These are phyloP conservation scores for Populus trichocarpa DNA, from an alignment of 441 rosid species.

Conservation along the genomic window DNA sequence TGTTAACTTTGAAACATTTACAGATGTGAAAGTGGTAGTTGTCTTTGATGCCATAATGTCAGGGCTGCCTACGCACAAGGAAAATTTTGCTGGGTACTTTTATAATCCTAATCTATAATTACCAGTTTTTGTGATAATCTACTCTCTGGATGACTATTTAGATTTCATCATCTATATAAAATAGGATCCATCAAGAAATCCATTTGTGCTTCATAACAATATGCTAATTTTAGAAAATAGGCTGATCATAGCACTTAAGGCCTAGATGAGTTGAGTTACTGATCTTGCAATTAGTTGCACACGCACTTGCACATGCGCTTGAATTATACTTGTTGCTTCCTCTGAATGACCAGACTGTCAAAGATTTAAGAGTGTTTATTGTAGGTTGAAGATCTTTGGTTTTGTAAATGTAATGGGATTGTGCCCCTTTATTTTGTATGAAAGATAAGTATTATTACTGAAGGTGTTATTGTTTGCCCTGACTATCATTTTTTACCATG, in stretches of 20 bases:
- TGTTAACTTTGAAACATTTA: conserved; percentile 18
- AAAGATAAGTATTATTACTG: not conserved
- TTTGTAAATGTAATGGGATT: not conserved
- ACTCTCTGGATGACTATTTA: not conserved
- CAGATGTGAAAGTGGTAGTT: conserved; percentile 91
- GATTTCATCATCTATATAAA: not conserved
- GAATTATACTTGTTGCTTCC: not conserved
- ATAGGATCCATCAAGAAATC: not conserved
- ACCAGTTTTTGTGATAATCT: not conserved
- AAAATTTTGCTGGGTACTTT: conserved; percentile 64
- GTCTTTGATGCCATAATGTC: conserved; percentile 95
- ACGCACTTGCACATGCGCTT: not conserved
- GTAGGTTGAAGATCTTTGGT: not conserved
- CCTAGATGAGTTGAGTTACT: not conserved
- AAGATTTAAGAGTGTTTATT: not conserved
- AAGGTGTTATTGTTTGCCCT: not conserved
- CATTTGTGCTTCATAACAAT: not conserved
- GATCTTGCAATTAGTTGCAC: not conserved
- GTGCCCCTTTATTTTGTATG: not conserved
- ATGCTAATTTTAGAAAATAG: not conserved
- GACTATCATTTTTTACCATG: not conserved
- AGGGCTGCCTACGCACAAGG: conserved; percentile 85
- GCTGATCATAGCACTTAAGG: not conserved
- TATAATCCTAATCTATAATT: conserved; percentile 6
- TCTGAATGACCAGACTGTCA: not conserved